phyloP scores from a whole-genome alignment of 1,284 basidiomycete genomes.

The Sanguinoderma infundibulare region DNA sequence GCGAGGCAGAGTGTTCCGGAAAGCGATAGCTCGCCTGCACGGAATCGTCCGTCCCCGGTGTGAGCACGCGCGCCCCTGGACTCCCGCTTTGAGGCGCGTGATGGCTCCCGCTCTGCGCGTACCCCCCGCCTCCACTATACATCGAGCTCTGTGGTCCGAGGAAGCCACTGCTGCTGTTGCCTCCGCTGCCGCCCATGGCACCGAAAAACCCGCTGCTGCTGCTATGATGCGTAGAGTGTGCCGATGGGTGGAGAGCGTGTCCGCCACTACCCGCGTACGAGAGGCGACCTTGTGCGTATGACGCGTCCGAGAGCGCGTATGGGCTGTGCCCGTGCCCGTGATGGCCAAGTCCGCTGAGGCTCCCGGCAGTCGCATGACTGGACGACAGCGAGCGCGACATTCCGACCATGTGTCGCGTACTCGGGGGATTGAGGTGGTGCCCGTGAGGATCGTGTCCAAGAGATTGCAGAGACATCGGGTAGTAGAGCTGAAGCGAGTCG shows the following conservation, averaged over 20 bases:
- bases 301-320: slow-evolving; percentile 26
- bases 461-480: slow-evolving; percentile 74
- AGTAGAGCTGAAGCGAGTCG: slow-evolving; percentile 71
- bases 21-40: slow-evolving; percentile 32
- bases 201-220: slow-evolving; percentile 4
- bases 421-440: slow-evolving; percentile 17
- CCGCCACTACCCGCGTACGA: slow-evolving; percentile 26
- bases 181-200: slow-evolving; percentile 29
- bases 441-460: slow-evolving; percentile 27
- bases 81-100: slow-evolving; percentile 28
- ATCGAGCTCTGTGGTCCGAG: slow-evolving; percentile 26
- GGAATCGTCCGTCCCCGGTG: slow-evolving; percentile 28
- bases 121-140: slow-evolving; percentile 27
- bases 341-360: slow-evolving; percentile 25
- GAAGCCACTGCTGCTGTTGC: slow-evolving; percentile 29
- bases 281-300: slow-evolving; percentile 29
- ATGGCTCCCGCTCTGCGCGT: slow-evolving; percentile 26
- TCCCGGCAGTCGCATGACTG: slow-evolving; percentile 32
- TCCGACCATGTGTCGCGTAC: slow-evolving; percentile 37
- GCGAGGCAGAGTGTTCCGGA: slow-evolving; percentile 37
- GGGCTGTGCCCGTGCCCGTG: slow-evolving; percentile 31
- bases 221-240: slow-evolving; percentile 24
- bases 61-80: slow-evolving; percentile 31
- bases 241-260: slow-evolving; percentile 27
- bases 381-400: slow-evolving; percentile 34